Base-by-base conservation (phyloP, 106 monocot species). In the Acorus gramineus region DNA sequence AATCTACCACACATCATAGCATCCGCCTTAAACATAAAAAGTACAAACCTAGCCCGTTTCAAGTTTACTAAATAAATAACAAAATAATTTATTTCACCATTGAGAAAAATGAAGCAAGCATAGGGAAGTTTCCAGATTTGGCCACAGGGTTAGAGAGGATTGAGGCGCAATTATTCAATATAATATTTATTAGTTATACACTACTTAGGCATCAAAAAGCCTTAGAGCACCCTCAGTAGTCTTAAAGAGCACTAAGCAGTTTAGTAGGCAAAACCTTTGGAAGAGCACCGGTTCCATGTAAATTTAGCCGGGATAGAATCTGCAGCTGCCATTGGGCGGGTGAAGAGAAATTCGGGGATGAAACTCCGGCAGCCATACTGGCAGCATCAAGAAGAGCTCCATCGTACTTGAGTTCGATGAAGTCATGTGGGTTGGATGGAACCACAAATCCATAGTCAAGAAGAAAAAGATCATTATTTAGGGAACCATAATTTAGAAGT, bases 381-480 rank as follows among this genome's bases (percentile, higher is more conserved):
- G 87, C 85, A 71, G 77, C 96, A 77, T 92, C 88, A 51, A 98
- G 88, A 79, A 98, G 87, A 61, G 46, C 63, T 60, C 66, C 77
- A 76, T 98, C 96, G 72, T 91, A 98, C 63, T 65, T 88, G 4
- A 98, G 72, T 68, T 92, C 91, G 57, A 88, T 62, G 69, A 64
- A 56, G 57, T 98, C 96, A 74, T 79, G 81, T 42, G 87, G 81
- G 57, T 98, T 98, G 47, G 81, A 80, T 47, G 79, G 83, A 66
- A 85, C 64, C 49, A 88, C 87, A 85, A 98, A 98, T 11, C 96
- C 96, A 83, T 92, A 98, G 77, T 98, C 96, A 69, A 98, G 85
- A 58, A 98, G 77, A 59, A 98, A 88, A 57, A 92, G 72, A 69
- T 98, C 96, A 77, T 98, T 98, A 61, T 75, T 88, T 58, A 92